A percentile compares a stretch with the other conserved stretches of the same genome.
Evolutionary conservation across 768 basidiomycete genomes (phyloP).

Genomic region (Lentinula edodes): DNA sequence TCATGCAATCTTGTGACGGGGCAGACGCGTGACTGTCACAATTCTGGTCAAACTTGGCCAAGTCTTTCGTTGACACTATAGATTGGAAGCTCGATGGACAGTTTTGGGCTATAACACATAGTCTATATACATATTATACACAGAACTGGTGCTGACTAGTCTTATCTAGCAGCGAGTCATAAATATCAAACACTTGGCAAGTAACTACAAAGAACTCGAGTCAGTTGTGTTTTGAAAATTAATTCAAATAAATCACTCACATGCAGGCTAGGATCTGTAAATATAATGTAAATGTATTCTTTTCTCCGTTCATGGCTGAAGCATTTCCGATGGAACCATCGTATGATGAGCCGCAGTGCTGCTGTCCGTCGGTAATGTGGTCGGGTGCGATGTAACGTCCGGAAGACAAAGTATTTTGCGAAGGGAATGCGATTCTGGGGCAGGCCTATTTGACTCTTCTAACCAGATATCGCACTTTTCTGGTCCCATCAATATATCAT

Average conservation of each 20-base stretch:
- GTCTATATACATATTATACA: too few relatives aligned
- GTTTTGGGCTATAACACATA: neutral
- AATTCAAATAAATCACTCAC: too few relatives aligned
- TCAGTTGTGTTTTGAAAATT: neutral
- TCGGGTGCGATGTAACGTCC: neutral
- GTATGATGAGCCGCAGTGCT: neutral
- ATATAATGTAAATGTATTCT: neutral
- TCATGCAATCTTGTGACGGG: neutral
- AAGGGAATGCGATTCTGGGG: neutral
- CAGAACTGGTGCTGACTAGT: too few relatives aligned
- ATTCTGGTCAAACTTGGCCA: too few relatives aligned
- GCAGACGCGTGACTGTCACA: neutral
- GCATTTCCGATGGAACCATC: neutral
- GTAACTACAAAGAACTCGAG: neutral
- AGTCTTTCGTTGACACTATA: too few relatives aligned
- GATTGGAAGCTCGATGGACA: neutral
- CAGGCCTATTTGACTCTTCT: neutral
- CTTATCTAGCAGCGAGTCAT: too few relatives aligned
- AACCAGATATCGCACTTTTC: neutral
- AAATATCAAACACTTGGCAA: too few relatives aligned
- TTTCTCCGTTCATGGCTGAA: neutral
- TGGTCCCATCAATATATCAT: neutral
- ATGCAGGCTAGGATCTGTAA: too few relatives aligned
- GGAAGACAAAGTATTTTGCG: conserved; percentile 4
- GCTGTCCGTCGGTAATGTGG: neutral